Conservation (phyloP, 2,329 filamentous ascomycete species). For the Lachnellula hyalina region DNA sequence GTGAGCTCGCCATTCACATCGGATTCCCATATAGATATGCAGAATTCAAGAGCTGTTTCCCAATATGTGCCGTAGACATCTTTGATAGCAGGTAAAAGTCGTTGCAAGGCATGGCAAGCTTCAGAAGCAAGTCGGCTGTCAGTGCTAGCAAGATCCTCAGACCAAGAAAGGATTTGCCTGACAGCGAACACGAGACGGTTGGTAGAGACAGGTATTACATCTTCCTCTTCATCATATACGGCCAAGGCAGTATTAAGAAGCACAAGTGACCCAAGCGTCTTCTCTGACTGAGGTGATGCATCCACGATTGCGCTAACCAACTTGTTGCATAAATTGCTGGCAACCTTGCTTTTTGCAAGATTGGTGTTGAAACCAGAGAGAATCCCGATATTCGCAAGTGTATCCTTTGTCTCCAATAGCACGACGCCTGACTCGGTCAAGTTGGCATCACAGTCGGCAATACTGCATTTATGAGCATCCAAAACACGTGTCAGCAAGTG, state of each 20-base stretch:
- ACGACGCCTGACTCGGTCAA: background rate
- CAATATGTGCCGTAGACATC: conserved; percentile 88
- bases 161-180: conserved; percentile 69
- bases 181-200: conserved; percentile 63
- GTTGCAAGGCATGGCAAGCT: conserved; percentile 51
- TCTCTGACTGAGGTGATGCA: conserved; percentile 38
- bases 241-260: conserved; percentile 49
- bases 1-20: conserved; percentile 36
- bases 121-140: conserved; percentile 42
- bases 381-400: conserved; percentile 39
- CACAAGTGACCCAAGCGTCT: conserved; percentile 45
- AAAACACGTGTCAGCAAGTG: conserved; percentile 44
- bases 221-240: conserved; percentile 45
- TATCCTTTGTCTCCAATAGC: background rate
- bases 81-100: conserved; percentile 66
- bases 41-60: conserved; percentile 58
- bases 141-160: conserved; percentile 47
- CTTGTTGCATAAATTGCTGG: conserved; percentile 52
- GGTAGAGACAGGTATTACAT: conserved; percentile 51
- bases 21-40: conserved; percentile 52
- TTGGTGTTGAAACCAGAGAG: conserved; percentile 47
- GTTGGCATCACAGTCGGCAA: conserved; percentile 35
- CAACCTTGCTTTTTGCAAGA: conserved; percentile 41
- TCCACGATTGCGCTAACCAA: conserved; percentile 57
- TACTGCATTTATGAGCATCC: conserved; percentile 40